Percentiles rank a stretch among this genome's conserved stretches.
Conservation (phyloP, 305 asterid genomes). For the Fraxinus latifolia region DNA sequence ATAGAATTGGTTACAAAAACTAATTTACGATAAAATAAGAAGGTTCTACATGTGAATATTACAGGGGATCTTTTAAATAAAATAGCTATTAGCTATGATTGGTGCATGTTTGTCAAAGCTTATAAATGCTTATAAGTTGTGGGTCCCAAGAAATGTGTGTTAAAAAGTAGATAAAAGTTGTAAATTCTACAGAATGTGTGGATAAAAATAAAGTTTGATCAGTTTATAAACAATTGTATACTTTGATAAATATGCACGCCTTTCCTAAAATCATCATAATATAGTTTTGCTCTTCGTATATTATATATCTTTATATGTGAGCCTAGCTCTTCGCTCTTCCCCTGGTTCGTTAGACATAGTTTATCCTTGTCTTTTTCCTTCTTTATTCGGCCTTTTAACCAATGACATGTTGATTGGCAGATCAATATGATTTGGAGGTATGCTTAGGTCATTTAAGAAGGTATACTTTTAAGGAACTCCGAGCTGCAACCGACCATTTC, state of each 20-base stretch:
- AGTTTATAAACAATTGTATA: background rate
- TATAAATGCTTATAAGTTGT: background rate
- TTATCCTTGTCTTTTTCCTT: background rate
- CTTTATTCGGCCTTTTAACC: background rate
- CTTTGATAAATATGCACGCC: background rate
- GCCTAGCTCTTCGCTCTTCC: background rate
- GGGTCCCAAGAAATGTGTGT: background rate
- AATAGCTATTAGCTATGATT: background rate
- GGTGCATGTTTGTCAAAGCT: background rate
- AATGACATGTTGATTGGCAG: conserved; percentile 38
- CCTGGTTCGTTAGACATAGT: background rate
- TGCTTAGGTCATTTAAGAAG: conserved; percentile 77
- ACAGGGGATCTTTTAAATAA: background rate
- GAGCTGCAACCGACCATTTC: conserved; percentile 82
- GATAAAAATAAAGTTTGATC: background rate
- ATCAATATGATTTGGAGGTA: conserved; percentile 85
- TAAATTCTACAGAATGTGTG: background rate
- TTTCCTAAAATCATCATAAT: background rate
- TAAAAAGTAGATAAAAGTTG: too few species aligned
- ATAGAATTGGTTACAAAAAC: background rate
- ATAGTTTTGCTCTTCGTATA: background rate
- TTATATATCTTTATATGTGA: background rate
- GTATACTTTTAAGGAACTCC: conserved; percentile 79
- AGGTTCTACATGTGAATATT: background rate
- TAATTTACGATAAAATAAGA: background rate